These are phyloP conservation scores for Phytophthora pisi DNA, from an alignment of 352 stramenopile species.

Conservation along the genomic window DNA sequence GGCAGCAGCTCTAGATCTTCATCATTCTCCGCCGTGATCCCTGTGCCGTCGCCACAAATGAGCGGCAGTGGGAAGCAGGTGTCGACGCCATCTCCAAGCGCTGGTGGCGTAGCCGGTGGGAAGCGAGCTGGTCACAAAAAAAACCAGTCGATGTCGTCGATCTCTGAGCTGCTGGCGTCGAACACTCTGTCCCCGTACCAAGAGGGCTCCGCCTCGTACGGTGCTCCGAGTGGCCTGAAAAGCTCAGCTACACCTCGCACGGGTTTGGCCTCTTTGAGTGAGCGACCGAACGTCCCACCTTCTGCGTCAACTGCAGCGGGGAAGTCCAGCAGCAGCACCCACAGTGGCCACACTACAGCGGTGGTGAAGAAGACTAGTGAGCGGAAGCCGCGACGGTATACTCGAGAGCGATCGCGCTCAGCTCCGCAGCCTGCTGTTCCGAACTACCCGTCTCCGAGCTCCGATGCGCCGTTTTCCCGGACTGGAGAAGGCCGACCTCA, in stretches of 20 bases:
- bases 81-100: constrained; percentile 36
- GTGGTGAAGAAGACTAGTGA: constrained; percentile 32
- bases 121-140: constrained; percentile 87
- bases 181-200: constrained; percentile 64
- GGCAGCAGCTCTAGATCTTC: constrained; percentile 43
- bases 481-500: constrained; percentile 17
- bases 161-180: constrained; percentile 81
- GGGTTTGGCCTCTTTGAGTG: constrained; percentile 71
- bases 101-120: constrained; percentile 31
- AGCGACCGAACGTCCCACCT: constrained; percentile 48
- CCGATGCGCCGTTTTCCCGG: constrained; percentile 18
- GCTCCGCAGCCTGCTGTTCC: constrained; percentile 51
- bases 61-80: constrained; percentile 40
- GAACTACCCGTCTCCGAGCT: constrained; percentile 19
- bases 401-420: constrained; percentile 61
- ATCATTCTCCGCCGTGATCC: constrained; percentile 42
- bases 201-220: constrained; percentile 48
- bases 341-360: background rate
- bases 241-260: constrained; percentile 66
- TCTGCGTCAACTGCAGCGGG: constrained; percentile 10
- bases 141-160: constrained; percentile 89
- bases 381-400: constrained; percentile 37
- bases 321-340: constrained; percentile 16
- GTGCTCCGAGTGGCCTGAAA: constrained; percentile 46
- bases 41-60: constrained; percentile 37